Evolutionary conservation across 2,329 filamentous ascomycete species (phyloP).

Genomic region (Bertia moriformis): DNA sequence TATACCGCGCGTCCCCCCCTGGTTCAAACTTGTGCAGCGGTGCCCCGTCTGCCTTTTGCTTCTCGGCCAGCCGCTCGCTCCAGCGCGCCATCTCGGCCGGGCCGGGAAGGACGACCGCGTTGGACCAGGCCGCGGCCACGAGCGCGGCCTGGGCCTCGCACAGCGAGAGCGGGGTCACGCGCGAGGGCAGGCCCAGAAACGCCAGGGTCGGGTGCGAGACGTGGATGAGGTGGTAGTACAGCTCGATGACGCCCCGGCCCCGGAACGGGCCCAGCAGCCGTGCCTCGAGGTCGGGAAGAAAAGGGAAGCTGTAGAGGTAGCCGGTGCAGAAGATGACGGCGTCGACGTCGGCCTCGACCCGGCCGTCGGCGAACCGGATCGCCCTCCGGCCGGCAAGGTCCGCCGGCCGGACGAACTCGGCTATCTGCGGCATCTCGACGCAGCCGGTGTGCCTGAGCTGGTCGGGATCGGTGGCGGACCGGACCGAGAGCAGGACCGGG

Average conservation of each 20-base stretch:
- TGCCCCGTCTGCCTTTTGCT: conserved; percentile 34
- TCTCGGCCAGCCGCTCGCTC: conserved; percentile 49
- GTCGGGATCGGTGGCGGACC: conserved; percentile 28
- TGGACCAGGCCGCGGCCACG: conserved; percentile 64
- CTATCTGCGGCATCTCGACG: conserved; percentile 41
- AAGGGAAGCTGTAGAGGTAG: conserved; percentile 75
- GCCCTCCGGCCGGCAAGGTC: conserved; percentile 35
- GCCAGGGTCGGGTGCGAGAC: conserved; percentile 63
- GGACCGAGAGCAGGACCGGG: conserved; percentile 52
- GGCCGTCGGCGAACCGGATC: conserved; percentile 53
- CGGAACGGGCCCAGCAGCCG: conserved; percentile 48
- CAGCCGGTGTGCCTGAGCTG: conserved; percentile 27
- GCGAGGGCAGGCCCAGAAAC: conserved; percentile 63
- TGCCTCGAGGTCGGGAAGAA: conserved; percentile 33
- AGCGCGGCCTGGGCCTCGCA: conserved; percentile 68
- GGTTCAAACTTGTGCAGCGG: conserved; percentile 31
- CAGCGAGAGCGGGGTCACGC: conserved; percentile 76
- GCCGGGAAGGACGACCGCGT: conserved; percentile 49
- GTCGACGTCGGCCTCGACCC: conserved; percentile 54
- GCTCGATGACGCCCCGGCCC: conserved; percentile 56
- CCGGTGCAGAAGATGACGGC: conserved; percentile 76
- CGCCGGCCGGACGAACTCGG: too few relatives aligned
- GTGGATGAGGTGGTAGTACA: conserved; percentile 71
- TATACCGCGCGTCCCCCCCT: conserved; percentile 52
- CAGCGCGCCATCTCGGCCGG: conserved; percentile 51